Evolutionary conservation across 1,284 basidiomycete species (phyloP).

Genomic region (Athelia psychrophila): DNA sequence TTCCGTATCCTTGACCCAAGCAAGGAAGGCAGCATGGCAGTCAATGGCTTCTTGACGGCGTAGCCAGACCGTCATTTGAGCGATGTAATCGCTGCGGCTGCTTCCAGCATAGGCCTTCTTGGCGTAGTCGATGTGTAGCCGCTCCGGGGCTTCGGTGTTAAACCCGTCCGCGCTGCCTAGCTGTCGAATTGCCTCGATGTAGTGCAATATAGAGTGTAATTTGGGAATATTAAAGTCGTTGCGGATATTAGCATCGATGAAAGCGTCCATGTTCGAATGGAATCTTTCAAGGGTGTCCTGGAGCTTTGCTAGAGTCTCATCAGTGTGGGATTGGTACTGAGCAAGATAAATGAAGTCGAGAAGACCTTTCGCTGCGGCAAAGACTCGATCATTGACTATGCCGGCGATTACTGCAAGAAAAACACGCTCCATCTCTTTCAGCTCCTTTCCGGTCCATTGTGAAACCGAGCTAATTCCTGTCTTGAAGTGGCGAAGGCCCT

Average conservation of each 20-base stretch:
- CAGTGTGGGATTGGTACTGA: constrained; percentile 8
- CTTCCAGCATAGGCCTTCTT: constrained; percentile 13
- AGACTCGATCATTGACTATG: not conserved
- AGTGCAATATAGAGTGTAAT: constrained; percentile 15
- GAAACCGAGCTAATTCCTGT: not conserved
- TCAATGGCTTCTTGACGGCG: constrained; percentile 7
- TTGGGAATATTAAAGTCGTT: constrained; percentile 20
- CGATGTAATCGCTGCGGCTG: constrained; percentile 9
- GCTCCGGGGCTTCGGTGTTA: constrained; percentile 13
- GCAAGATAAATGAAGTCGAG: constrained; percentile 14
- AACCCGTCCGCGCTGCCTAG: constrained; percentile 8
- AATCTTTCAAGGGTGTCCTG: constrained; percentile 9
- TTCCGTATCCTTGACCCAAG: not conserved
- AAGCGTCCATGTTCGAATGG: constrained; percentile 11
- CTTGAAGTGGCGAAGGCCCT: not conserved
- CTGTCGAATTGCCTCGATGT: constrained; percentile 5
- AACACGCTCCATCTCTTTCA: not conserved
- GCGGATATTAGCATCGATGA: constrained; percentile 6
- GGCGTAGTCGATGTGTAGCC: constrained; percentile 15
- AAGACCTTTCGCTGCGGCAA: not conserved
- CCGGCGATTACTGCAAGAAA: not conserved
- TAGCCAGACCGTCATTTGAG: not conserved
- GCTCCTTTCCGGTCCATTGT: not conserved
- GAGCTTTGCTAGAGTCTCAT: constrained; percentile 8
- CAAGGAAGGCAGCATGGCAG: not conserved